Base-by-base conservation (phyloP, 345 rosid genomes). In the Triadica sebifera region DNA sequence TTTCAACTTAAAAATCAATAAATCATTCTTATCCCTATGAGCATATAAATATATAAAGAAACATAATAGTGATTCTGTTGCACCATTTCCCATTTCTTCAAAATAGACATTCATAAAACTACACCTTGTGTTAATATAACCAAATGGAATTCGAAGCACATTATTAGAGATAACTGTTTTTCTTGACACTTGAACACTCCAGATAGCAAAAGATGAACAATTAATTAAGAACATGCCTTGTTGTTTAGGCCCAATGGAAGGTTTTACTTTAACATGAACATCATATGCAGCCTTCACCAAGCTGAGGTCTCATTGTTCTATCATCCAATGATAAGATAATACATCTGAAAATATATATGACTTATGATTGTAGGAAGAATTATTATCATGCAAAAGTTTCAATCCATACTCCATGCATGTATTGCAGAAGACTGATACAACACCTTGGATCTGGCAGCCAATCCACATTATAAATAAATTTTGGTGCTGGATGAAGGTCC, bases 361-460 rank as follows among this genome's bases (percentile, higher is more conserved):
- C 71, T 20, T 56, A 41, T 34, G 43, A 49, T 45, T 50, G 19
- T 37, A 37, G 4, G 57, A 75, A 58, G 34, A 37, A 76, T 45
- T 63, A 62, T 16, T 64, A 55, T 56, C 38, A 16, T 41, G 34
- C 39, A 76, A 29, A 61, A 57, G 38, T 58, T 66, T 49, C 2
- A 52, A 65, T n/a, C n/a, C 34, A 5, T 51, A 22, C 22, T 49
- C 66, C n/a, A n/a, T n/a, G n/a, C 9, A 68, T 20, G 58, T 24
- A 67, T 25, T 45, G 68, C 24, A 8, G 49, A 55, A 65, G 62
- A 62, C 43, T 51, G 46, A 41, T n/a, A 69, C 24, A 60, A 17
- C 79, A 95, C 98, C 84, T 88, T 80, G 97, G 97, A 77, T 93
- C 88, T 76, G 80, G 80, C 53, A 83, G 79, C 98, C 98, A 95